Evolutionary conservation across 2,329 filamentous ascomycete species (phyloP).

Genomic region (Diaporthe velutina): DNA sequence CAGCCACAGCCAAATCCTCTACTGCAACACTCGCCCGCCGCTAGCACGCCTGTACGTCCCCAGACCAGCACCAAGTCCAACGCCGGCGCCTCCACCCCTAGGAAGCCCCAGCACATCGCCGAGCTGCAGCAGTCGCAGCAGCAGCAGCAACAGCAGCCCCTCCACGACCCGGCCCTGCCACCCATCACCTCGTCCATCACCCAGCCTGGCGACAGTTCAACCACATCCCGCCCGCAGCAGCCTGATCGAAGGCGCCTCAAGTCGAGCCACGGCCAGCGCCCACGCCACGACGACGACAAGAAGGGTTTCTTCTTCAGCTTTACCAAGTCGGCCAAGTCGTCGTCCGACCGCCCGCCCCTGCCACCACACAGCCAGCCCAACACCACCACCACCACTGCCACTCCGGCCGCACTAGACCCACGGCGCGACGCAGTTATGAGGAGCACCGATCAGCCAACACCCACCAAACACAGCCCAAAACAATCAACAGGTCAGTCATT

Average conservation of each 20-base stretch:
- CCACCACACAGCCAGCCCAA: slow-evolving; percentile 45
- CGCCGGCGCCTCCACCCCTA: not conserved
- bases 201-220: slow-evolving; percentile 30
- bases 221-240: slow-evolving; percentile 44
- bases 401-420: slow-evolving; percentile 26
- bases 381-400: slow-evolving; percentile 40
- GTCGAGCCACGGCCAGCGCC: slow-evolving; percentile 48
- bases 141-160: slow-evolving; percentile 16
- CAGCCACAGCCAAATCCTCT: slow-evolving; percentile 25
- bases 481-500: slow-evolving; percentile 47
- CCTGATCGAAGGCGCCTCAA: slow-evolving; percentile 43
- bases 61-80: slow-evolving; percentile 13
- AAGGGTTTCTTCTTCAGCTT: slow-evolving; percentile 66
- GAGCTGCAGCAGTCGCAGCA: slow-evolving; percentile 45
- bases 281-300: slow-evolving; percentile 61
- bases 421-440: slow-evolving; percentile 37
- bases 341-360: slow-evolving; percentile 50
- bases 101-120: slow-evolving; percentile 48
- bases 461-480: slow-evolving; percentile 48
- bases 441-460: slow-evolving; percentile 46
- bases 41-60: slow-evolving; percentile 7
- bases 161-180: slow-evolving; percentile 45
- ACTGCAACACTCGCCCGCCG: not conserved
- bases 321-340: slow-evolving; percentile 59
- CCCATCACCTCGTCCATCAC: slow-evolving; percentile 47